A percentile compares a stretch with the other conserved stretches of the same genome.
These are phyloP conservation scores for Knufia fluminis DNA, from an alignment of 2,329 filamentous ascomycete species.

Conservation along the genomic window DNA sequence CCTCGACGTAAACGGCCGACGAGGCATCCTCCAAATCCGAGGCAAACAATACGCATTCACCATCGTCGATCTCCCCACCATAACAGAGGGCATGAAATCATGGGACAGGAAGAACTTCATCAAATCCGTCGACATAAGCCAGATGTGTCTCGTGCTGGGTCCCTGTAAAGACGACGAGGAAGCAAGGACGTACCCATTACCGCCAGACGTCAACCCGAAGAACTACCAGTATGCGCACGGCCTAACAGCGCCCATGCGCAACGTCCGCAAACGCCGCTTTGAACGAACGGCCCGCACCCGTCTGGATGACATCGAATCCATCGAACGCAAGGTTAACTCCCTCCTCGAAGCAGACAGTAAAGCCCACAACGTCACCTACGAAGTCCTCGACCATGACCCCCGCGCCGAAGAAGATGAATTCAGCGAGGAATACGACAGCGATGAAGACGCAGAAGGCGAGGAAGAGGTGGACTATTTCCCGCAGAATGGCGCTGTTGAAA, in stretches of 20 bases:
- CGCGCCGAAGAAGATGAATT: conserved; percentile 28
- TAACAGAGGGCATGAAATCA: conserved; percentile 85
- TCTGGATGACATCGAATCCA: conserved; percentile 74
- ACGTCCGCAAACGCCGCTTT: conserved; percentile 72
- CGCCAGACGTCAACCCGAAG: conserved; percentile 58
- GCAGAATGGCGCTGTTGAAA: conserved; percentile 27
- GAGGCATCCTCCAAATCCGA: conserved; percentile 63
- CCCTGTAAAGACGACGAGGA: conserved; percentile 57
- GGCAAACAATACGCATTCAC: conserved; percentile 65
- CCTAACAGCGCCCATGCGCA: conserved; percentile 78
- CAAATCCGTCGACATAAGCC: conserved; percentile 79
- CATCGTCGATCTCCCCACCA: conserved; percentile 74
- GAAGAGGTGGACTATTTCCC: conserved; percentile 33
- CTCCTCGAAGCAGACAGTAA: conserved; percentile 61
- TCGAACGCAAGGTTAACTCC: conserved; percentile 68
- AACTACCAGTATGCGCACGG: conserved; percentile 73
- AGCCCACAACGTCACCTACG: conserved; percentile 51
- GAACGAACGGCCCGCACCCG: conserved; percentile 61
- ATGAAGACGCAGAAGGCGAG: conserved; percentile 43
- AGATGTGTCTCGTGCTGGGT: conserved; percentile 76
- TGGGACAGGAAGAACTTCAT: conserved; percentile 84
- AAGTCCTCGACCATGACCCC: conserved; percentile 51
- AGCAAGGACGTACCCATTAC: conserved; percentile 57
- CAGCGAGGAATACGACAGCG: conserved; percentile 40
- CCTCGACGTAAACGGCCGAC: conserved; percentile 57